Conservation (phyloP, 2,329 filamentous ascomycete genomes). For the Fusarium papillatum region DNA sequence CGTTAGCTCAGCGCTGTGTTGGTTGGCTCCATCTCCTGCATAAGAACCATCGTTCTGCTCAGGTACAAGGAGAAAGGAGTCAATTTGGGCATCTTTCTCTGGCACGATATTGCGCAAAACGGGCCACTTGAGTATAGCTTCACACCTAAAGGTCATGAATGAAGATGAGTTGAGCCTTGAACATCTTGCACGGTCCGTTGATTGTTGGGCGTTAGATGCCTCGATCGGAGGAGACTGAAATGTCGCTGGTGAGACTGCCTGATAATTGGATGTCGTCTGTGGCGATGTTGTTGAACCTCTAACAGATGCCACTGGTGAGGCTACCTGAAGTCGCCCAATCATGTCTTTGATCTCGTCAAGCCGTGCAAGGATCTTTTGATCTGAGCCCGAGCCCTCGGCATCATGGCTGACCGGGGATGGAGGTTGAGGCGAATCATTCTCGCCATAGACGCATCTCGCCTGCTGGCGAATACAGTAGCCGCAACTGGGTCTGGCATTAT, state of each 20-base stretch:
- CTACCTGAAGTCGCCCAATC: neutral
- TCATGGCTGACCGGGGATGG: neutral
- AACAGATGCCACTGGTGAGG: neutral
- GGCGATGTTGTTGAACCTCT: neutral
- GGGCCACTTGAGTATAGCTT: slow-evolving; percentile 7
- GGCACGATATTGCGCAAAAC: slow-evolving; percentile 3
- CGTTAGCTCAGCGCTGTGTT: neutral
- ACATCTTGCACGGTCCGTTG: neutral
- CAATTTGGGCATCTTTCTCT: neutral
- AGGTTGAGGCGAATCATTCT: neutral
- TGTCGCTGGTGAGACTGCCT: neutral
- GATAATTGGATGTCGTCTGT: neutral
- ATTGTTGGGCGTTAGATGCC: neutral
- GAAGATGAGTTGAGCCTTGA: neutral
- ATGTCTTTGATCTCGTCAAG: slow-evolving; percentile 23
- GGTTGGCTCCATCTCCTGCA: neutral
- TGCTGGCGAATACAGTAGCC: slow-evolving; percentile 24
- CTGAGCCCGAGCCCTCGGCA: neutral
- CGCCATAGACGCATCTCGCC: slow-evolving; percentile 14
- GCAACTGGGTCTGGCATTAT: slow-evolving; percentile 25
- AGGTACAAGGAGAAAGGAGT: slow-evolving; percentile 10
- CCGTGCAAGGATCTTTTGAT: slow-evolving; percentile 5
- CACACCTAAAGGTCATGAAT: slow-evolving; percentile 4
- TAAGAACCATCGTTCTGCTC: neutral
- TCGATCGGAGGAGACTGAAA: neutral